Evolutionary conservation across 805 yeast genomes (phyloP), one percentile per base, ranked within the genome.

Genomic region (Pichia manshurica): DNA sequence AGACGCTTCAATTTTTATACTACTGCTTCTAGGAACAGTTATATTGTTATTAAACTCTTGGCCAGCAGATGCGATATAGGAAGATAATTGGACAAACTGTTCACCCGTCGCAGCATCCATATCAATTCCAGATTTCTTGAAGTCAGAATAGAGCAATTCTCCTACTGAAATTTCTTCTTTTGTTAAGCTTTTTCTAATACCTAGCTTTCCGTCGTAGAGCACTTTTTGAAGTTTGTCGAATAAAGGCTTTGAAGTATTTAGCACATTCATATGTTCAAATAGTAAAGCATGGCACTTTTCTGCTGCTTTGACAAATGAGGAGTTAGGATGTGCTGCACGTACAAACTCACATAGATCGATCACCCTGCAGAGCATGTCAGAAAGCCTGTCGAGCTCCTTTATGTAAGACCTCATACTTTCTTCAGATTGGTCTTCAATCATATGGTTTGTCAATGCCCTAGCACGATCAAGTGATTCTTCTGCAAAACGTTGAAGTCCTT

Each of bases 281-380:
- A 91, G 79, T 53, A 79, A 72, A 56, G 87, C 95, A 61, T 91
- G 96, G 33, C 93, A 84, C 39, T 77, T 74, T 59, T 91, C 96
- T 1, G 99, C 96, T 1, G 89, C 90, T 35, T 72, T 73, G 10
- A 84, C 73, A 74, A 87, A 88, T 16, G 70, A 65, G 43, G 70
- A 70, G 53, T 82, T 77, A 1, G 98, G 97, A 61, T 91, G 98
- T 1, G 84, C 81, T 21, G 88, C 89, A 41, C 98, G 71, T 25
- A 93, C 79, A 67, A 91, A 91, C 57, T 90, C 98, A 33, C 96
- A 91, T 43, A 91, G 75, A 65, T 93, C 99, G 36, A 93, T 90
- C 5, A 88, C 97, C 48, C 96, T 78, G 62, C 99, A 93, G 28
- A 93, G 66, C 25, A 84, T 77, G 61, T 93, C 98, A 58, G 96